Percentiles rank a stretch among this genome's conserved stretches.
These are phyloP conservation scores for Bifiguratus adelaidae DNA, from an alignment of 192 early-diverging fungal species.

Conservation along the genomic window DNA sequence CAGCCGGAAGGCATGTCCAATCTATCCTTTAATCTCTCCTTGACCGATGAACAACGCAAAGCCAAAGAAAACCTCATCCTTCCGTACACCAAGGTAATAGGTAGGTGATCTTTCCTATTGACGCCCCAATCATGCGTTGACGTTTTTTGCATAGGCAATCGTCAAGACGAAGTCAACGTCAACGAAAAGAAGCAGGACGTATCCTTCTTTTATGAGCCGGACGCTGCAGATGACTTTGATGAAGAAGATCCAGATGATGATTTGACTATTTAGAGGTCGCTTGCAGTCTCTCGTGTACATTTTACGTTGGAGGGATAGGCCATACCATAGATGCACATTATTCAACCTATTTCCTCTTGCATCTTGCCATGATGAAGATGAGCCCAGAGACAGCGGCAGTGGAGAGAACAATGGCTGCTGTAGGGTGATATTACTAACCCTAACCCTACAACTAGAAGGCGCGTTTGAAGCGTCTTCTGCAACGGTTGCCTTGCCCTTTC, in stretches of 20 bases:
- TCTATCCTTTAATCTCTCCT: conserved; percentile 72
- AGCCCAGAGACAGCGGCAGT: no score
- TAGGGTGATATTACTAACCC: no score
- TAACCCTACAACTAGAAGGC: conserved; percentile 62
- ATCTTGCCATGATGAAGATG: no score
- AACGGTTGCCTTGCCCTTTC: no score
- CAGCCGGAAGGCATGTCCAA: conserved; percentile 58
- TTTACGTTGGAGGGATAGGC: no score
- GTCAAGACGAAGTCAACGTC: conserved; percentile 1
- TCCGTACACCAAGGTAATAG: conserved; percentile 67
- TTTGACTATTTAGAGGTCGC: conserved; percentile 58
- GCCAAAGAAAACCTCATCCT: conserved; percentile 66
- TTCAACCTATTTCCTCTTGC: no score
- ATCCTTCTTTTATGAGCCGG: conserved; percentile 73
- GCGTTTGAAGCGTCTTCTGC: not conserved
- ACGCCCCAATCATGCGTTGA: not conserved
- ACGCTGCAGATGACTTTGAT: conserved; percentile 84
- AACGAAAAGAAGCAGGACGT: conserved; percentile 17
- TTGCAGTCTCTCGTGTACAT: no score
- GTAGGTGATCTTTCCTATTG: conserved; percentile 5
- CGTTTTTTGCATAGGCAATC: not conserved
- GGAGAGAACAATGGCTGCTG: no score
- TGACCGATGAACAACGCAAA: conserved; percentile 75
- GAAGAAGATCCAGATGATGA: conserved; percentile 89
- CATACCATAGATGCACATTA: no score